phyloP scores from a whole-genome alignment of 768 basidiomycete species.

The Pleurotus ostreatus region DNA sequence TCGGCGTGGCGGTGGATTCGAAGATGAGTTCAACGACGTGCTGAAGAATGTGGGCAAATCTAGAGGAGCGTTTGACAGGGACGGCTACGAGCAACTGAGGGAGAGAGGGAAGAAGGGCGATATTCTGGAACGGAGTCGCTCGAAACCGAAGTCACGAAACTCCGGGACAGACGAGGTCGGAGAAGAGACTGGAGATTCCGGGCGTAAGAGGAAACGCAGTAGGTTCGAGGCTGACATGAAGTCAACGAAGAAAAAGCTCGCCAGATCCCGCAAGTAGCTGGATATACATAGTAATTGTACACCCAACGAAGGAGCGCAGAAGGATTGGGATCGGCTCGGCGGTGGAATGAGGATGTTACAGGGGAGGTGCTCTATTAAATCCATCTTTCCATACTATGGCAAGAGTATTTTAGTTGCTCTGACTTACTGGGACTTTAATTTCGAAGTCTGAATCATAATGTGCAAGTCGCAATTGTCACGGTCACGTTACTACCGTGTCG shows the following conservation, averaged over 20 bases:
- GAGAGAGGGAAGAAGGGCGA: conserved; percentile 60
- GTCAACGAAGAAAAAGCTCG: conserved; percentile 32
- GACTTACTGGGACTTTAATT: no score
- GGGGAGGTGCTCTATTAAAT: no score
- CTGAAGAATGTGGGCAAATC: conserved; percentile 55
- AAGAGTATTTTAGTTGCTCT: no score
- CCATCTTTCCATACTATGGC: no score
- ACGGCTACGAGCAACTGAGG: conserved; percentile 83
- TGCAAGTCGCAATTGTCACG: background rate
- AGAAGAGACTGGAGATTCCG: conserved; percentile 19
- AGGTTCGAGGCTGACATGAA: conserved; percentile 49
- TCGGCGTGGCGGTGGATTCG: conserved; percentile 63
- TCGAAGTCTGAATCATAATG: background rate
- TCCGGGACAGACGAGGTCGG: conserved; percentile 26
- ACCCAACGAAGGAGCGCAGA: background rate
- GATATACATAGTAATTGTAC: background rate
- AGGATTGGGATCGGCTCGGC: no score
- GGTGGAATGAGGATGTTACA: no score
- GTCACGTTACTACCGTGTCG: conserved; percentile 1
- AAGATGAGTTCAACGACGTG: conserved; percentile 84
- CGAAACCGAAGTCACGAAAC: conserved; percentile 14
- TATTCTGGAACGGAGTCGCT: conserved; percentile 56
- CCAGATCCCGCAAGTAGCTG: conserved; percentile 8
- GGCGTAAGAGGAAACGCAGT: conserved; percentile 36
- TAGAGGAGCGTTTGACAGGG: conserved; percentile 40